Conservation (phyloP, 306 rosid species). For the Arachis hypogaea region DNA sequence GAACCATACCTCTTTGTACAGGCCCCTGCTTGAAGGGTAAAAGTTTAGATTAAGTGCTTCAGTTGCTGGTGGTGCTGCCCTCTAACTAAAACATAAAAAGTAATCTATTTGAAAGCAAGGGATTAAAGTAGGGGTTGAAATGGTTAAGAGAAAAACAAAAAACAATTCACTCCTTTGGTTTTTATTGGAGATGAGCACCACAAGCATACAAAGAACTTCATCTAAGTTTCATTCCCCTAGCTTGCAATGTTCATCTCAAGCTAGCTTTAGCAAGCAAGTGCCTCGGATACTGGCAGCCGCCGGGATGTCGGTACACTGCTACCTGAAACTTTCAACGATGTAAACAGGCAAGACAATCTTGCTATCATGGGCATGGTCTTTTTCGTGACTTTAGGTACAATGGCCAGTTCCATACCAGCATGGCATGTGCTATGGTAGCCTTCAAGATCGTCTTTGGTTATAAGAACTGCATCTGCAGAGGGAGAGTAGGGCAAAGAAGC, state of each 20-base stretch:
- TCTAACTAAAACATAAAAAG: not conserved
- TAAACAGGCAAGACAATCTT: constrained; percentile 78
- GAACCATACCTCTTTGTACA: constrained; percentile 43
- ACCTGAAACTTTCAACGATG: constrained; percentile 76
- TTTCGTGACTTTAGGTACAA: constrained; percentile 58
- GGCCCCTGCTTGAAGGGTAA: constrained; percentile 30
- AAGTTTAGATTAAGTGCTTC: constrained; percentile 1
- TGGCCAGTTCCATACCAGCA: constrained; percentile 60
- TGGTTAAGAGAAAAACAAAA: not conserved
- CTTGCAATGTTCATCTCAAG: constrained; percentile 24
- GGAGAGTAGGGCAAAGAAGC: constrained; percentile 58
- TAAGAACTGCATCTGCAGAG: constrained; percentile 83
- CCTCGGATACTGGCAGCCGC: constrained; percentile 81
- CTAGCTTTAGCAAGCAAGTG: constrained; percentile 82
- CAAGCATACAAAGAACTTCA: constrained; percentile 1
- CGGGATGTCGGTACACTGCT: constrained; percentile 53
- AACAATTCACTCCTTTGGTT: not conserved
- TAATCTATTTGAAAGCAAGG: not conserved
- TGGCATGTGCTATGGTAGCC: constrained; percentile 71
- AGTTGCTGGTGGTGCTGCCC: not conserved
- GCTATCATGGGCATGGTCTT: constrained; percentile 78
- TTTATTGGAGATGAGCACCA: constrained; percentile 3
- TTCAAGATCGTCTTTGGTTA: constrained; percentile 94
- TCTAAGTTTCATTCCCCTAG: not conserved
- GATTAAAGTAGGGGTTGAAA: not conserved